Conservation (phyloP, 208 protist species). For the Acanthamoeba lenticulata region DNA sequence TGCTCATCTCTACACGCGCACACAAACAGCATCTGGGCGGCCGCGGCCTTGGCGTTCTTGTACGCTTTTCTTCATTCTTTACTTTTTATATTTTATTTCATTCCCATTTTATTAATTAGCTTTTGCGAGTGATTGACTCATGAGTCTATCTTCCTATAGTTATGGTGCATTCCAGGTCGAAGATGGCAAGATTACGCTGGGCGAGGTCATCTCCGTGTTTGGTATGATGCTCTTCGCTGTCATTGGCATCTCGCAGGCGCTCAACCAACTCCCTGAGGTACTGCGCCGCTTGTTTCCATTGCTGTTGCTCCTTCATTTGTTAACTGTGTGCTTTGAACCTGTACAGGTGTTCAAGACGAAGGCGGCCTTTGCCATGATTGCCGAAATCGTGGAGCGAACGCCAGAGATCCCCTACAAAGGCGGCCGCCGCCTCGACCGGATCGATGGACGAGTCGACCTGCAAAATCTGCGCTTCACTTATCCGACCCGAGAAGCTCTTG, state of each 20-base stretch:
- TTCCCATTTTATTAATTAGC: neutral
- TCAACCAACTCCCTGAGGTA: neutral
- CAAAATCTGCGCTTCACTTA: constrained; percentile 76
- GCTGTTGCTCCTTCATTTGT: neutral
- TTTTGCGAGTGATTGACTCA: neutral
- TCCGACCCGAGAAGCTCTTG: constrained; percentile 61
- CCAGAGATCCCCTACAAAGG: constrained; percentile 61
- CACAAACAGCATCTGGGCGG: constrained; percentile 39
- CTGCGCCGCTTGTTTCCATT: neutral
- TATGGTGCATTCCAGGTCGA: constrained; percentile 9
- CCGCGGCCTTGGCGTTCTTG: constrained; percentile 36
- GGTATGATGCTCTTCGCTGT: constrained; percentile 58
- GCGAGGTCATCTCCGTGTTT: constrained; percentile 23
- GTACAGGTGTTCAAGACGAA: constrained; percentile 28
- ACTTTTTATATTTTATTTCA: too few species aligned
- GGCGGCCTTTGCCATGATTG: constrained; percentile 59
- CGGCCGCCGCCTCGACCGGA: neutral
- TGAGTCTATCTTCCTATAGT: neutral
- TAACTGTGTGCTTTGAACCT: neutral
- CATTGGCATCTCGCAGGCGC: neutral
- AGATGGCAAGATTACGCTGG: constrained; percentile 5
- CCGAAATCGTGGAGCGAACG: constrained; percentile 74
- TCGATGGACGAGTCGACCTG: constrained; percentile 52
- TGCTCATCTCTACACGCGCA: too few species aligned
- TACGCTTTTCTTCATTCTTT: neutral